Base-by-base conservation (phyloP, 192 early-diverging fungal genomes). In the Coemansia sp. region DNA sequence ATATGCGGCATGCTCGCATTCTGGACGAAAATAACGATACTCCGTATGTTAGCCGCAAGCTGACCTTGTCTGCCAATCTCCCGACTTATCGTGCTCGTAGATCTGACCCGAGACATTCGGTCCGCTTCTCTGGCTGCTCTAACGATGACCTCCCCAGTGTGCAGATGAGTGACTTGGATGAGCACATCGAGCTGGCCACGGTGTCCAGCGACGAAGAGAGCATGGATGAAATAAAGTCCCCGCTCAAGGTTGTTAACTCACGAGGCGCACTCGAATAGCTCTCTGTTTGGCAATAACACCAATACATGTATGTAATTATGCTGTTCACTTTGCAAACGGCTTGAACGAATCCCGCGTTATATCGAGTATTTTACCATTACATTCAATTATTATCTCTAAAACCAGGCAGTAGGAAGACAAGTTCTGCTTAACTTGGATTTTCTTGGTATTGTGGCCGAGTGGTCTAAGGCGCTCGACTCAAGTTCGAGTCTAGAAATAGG, bases 1-100 rank as follows among this genome's bases (percentile, higher is more conserved):
- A 48, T 21, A 60, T 55, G 58, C 66, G 66, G 1, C 66, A 61
- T 51, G 54, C 66, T 14, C 66, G 59, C 5, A 54, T 62, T 14
- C 40, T 68, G 2, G 66, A 68, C 50, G 58, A 52, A 6, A 18
- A 31, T n/a, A 39, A 23, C 4, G 45, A 21, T 0, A 31, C 51
- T 1, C 54, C 53, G 0, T 52, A 61, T 17, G 59, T 72, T 5
- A 52, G 44, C n/a, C 70, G 70, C 15, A 66, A 61, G 51, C 52
- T 72, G 16, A 72, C 70, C 0, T 38, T 72, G 5, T 72, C 70
- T 1, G 52, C 49, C 0, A 51, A 26, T 15, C 18, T 66, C 6
- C 59, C 70, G 0, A 58, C 62, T 10, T 65, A 65, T 26, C 62
- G 58, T 9, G 48, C 69, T 3, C 45, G 37, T 14, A 18, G 38